Evolutionary conservation across 2,329 filamentous ascomycete genomes (phyloP).

Genomic region (Fusarium napiforme): DNA sequence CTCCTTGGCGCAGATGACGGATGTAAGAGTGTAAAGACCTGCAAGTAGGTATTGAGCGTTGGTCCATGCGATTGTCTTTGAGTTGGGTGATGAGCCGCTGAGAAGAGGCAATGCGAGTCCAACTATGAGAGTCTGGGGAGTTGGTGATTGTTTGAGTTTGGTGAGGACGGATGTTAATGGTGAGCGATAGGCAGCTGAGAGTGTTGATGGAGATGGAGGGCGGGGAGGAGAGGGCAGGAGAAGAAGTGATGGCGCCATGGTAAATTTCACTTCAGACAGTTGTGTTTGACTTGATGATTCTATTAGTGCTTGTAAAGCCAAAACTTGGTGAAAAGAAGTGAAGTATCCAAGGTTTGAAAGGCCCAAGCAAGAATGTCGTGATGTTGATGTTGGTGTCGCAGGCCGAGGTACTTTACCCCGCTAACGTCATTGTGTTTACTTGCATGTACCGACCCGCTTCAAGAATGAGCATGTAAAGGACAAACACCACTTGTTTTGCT

Average conservation of each 20-base stretch:
- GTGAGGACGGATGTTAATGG: constrained; percentile 65
- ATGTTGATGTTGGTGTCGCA: background rate
- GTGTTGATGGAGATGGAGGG: constrained; percentile 60
- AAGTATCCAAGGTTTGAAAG: accelerated
- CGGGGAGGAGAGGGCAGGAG: constrained; percentile 72
- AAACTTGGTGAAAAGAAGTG: background rate
- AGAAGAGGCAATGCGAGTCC: constrained; percentile 74
- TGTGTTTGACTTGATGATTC: accelerated
- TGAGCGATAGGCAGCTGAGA: constrained; percentile 70
- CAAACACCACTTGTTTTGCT: accelerated
- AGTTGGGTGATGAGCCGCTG: constrained; percentile 56
- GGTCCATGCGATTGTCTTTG: constrained; percentile 67
- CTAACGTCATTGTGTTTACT: constrained; percentile 4
- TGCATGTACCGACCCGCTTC: background rate
- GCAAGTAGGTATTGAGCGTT: constrained; percentile 80
- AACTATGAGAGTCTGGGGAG: constrained; percentile 56
- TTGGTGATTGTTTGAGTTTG: constrained; percentile 52
- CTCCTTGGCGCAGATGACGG: constrained; percentile 73
- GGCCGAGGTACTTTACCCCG: background rate
- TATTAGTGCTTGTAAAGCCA: accelerated
- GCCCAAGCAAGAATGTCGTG: background rate
- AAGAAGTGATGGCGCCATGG: constrained; percentile 56
- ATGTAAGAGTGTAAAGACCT: constrained; percentile 81
- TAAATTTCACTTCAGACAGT: background rate
- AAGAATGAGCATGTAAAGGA: background rate